These are phyloP conservation scores for Sanghuangporus baumii DNA, from an alignment of 1,284 basidiomycete genomes.

Conservation along the genomic window DNA sequence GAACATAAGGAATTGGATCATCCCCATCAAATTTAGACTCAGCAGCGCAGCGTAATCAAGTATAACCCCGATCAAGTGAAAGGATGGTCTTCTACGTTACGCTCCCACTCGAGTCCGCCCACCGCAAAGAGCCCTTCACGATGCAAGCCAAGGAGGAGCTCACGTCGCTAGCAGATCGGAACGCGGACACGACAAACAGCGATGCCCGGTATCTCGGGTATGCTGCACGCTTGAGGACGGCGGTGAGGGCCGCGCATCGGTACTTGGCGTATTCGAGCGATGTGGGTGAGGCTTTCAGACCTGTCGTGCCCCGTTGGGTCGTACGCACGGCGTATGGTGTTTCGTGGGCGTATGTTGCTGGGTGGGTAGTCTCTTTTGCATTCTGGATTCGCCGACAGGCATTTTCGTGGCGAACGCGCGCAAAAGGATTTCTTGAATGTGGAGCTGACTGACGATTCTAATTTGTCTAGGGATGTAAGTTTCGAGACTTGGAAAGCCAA, in stretches of 20 bases:
- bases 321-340: constrained; percentile 84
- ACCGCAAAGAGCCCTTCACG: constrained; percentile 9
- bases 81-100: constrained; percentile 12
- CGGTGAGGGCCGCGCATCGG: constrained; percentile 65
- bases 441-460: not conserved
- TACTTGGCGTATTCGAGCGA: constrained; percentile 65
- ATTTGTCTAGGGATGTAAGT: constrained; percentile 69
- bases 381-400: not conserved
- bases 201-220: constrained; percentile 70
- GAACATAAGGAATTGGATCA: not conserved
- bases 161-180: constrained; percentile 46
- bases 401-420: not conserved
- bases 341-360: constrained; percentile 76
- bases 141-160: constrained; percentile 13
- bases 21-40: too few species aligned
- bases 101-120: not conserved
- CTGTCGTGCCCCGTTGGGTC: constrained; percentile 73
- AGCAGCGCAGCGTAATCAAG: too few species aligned
- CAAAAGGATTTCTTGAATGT: not conserved
- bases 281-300: constrained; percentile 89
- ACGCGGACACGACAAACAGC: constrained; percentile 60
- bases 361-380: constrained; percentile 31
- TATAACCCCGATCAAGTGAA: not conserved
- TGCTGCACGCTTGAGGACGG: constrained; percentile 73
- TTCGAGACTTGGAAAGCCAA: constrained; percentile 89